Base-by-base conservation (phyloP, 331 rosid species). In the Cydonia oblonga region DNA sequence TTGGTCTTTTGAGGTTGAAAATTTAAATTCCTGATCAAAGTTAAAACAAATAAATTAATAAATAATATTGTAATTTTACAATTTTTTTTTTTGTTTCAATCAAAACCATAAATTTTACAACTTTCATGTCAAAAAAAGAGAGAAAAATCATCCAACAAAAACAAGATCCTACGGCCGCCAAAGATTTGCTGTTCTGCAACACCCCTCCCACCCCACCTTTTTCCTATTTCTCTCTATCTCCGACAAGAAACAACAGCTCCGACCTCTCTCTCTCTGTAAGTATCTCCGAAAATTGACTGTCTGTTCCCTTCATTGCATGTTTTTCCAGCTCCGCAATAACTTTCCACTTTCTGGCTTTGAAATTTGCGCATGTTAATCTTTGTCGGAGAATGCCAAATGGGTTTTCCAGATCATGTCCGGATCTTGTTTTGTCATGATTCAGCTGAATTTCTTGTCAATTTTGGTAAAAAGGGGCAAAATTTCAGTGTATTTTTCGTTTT, bases 401-500 rank as follows among this genome's bases (percentile, higher is more conserved):
- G 24, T 52, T 78, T 76, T 61, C 38, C 80, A 88, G 90, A 90
- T 93, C 93, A 84, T 81, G 73, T 90, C 84, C 87, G 86, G 97
- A 90, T 89, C 97, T 86, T 87, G 79, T 79, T 81, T 28, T 76
- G 59, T 16, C 78, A 78, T 80, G 90, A 87, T 84, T 89, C 90
- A 72, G 78, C 68, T 46, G 29, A 81, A 63, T 80, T 76, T 66
- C 72, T 64, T 15, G 69, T 72, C 70, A 66, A 69, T 79, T 76
- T 70, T 77, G 25, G 46, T 15, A 75, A 64, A 78, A 74, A 10
- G 73, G 77, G 92, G 88, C 81, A 78, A 77, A 51, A 22, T 22
- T 75, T 73, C 68, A 24, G 70, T 42, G 54, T 72, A 69, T 70
- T 70, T 65, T 76, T 63, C 64, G 59, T 62, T 57, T 77, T 72